These are phyloP conservation scores for Xylariales sp. DNA, from an alignment of 2,329 filamentous ascomycete species.

Conservation along the genomic window DNA sequence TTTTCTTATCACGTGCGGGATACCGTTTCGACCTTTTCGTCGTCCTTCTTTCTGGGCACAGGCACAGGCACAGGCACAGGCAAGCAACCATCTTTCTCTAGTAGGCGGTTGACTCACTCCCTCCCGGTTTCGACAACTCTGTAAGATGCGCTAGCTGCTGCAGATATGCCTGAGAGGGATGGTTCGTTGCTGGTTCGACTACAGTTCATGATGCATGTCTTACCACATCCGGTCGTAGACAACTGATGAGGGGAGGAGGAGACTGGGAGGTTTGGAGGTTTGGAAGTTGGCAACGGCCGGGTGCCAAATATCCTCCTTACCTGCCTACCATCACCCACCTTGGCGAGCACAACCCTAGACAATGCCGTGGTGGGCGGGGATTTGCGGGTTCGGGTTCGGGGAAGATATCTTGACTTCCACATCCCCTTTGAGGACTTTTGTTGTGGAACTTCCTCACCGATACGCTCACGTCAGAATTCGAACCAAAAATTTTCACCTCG, in stretches of 20 bases:
- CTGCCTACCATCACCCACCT: constrained; percentile 7
- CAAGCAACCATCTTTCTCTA: constrained; percentile 10
- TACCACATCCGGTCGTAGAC: constrained; percentile 15
- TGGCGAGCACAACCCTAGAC: constrained; percentile 21
- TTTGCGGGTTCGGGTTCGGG: constrained; percentile 33
- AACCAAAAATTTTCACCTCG: constrained; percentile 12
- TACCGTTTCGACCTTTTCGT: constrained; percentile 22
- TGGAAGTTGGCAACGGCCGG: constrained; percentile 6
- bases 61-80: too few species aligned
- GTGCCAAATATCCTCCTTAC: constrained; percentile 4
- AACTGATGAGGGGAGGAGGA: constrained; percentile 9
- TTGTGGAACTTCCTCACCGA: constrained; percentile 31
- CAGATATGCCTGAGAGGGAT: constrained; percentile 13
- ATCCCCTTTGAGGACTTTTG: constrained; percentile 27
- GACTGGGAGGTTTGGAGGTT: too few species aligned
- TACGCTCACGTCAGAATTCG: constrained; percentile 35
- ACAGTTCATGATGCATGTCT: constrained; percentile 24
- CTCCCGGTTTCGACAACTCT: constrained; percentile 11
- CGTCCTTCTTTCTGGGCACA: background rate
- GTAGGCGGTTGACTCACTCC: constrained; percentile 11
- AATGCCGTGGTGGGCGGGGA: constrained; percentile 21
- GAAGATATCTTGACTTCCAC: constrained; percentile 27
- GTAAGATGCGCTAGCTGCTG: constrained; percentile 23
- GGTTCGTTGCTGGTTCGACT: constrained; percentile 21
- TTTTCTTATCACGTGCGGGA: constrained; percentile 19